phyloP scores from a whole-genome alignment of 2,329 filamentous ascomycete species.

The Neofusicoccum laricinum region DNA sequence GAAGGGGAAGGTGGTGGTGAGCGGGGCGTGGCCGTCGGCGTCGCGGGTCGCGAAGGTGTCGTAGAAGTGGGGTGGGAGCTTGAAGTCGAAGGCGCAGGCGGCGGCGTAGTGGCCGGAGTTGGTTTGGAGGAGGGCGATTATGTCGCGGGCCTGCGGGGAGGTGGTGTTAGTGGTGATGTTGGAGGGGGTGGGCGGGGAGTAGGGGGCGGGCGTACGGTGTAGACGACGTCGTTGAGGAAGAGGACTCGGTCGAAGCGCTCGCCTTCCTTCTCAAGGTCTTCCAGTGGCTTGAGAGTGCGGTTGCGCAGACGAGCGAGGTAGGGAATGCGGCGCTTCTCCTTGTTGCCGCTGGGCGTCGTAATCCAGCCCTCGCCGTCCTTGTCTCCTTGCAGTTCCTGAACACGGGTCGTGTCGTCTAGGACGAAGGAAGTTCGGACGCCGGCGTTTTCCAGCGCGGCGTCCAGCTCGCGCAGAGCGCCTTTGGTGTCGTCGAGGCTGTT shows the following conservation, averaged over 20 bases:
- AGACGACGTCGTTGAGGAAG: slow-evolving; percentile 64
- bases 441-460: slow-evolving; percentile 50
- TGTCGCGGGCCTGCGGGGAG: slow-evolving; percentile 49
- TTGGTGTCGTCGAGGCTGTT: slow-evolving; percentile 70
- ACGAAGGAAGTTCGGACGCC: slow-evolving; percentile 56
- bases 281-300: slow-evolving; percentile 58
- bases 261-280: slow-evolving; percentile 50
- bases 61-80: slow-evolving; percentile 54
- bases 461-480: slow-evolving; percentile 56
- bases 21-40: slow-evolving; percentile 46
- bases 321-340: slow-evolving; percentile 64
- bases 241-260: slow-evolving; percentile 56
- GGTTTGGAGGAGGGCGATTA: slow-evolving; percentile 56
- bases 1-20: slow-evolving; percentile 59
- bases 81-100: slow-evolving; percentile 61
- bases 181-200: not conserved
- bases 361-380: slow-evolving; percentile 60
- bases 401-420: slow-evolving; percentile 58
- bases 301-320: slow-evolving; percentile 66
- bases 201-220: slow-evolving; percentile 44
- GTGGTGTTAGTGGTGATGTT: not conserved
- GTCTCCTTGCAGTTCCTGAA: slow-evolving; percentile 50
- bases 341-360: slow-evolving; percentile 49
- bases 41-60: slow-evolving; percentile 64
- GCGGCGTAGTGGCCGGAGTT: slow-evolving; percentile 59